A percentile compares a stretch with the other conserved stretches of the same genome.
phyloP scores from a whole-genome alignment of 345 rosid genomes.

The Linum trigynum region DNA sequence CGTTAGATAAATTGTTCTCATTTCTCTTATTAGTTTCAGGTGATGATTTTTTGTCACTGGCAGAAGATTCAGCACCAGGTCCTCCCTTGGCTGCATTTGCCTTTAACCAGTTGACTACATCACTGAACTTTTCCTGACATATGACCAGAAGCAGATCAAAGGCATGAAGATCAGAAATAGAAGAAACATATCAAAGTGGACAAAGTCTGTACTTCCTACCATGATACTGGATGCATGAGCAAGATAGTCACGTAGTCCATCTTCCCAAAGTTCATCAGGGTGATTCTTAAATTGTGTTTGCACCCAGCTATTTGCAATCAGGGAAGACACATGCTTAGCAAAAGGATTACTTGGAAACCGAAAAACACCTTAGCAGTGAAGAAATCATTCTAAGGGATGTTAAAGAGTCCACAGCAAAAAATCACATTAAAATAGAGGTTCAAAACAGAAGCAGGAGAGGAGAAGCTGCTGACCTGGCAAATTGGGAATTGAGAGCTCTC shows the following conservation, averaged over 20 bases:
- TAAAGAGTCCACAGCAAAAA: background rate
- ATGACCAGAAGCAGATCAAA: background rate
- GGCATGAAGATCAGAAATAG: background rate
- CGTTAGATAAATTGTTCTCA: slow-evolving; percentile 26
- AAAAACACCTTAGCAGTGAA: too few species aligned
- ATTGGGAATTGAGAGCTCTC: slow-evolving; percentile 86
- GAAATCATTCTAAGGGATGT: background rate
- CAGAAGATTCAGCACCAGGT: slow-evolving; percentile 33
- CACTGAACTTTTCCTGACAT: slow-evolving; percentile 69
- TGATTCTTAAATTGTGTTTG: slow-evolving; percentile 82
- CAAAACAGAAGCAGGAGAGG: slow-evolving; percentile 5
- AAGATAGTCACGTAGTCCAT: slow-evolving; percentile 70
- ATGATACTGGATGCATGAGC: slow-evolving; percentile 64
- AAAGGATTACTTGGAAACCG: background rate
- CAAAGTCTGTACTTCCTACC: slow-evolving; percentile 30
- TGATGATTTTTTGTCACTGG: slow-evolving; percentile 30
- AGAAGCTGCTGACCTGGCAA: slow-evolving; percentile 51
- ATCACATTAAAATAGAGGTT: background rate
- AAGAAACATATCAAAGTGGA: background rate
- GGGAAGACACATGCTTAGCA: background rate
- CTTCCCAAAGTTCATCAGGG: slow-evolving; percentile 98
- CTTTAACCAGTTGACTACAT: slow-evolving; percentile 82
- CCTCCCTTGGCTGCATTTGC: slow-evolving; percentile 47
- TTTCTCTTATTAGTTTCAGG: slow-evolving; percentile 34
- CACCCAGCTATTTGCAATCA: slow-evolving; percentile 61